Percentiles rank a stretch among this genome's conserved stretches.
Evolutionary conservation across 306 rosid species (phyloP).

Genomic region (Luffa aegyptiaca): DNA sequence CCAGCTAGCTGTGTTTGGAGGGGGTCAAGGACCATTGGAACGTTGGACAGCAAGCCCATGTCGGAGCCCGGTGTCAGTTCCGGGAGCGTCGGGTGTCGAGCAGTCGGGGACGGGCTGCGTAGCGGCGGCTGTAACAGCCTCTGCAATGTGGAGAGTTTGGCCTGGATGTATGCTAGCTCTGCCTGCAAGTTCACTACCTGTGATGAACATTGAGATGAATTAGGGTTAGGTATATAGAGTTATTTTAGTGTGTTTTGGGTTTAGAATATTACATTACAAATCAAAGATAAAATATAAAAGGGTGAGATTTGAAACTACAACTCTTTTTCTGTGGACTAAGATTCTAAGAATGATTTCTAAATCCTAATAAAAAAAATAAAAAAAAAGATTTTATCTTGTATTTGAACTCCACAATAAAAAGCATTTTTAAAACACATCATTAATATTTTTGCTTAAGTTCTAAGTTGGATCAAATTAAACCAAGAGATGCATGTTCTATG

Average conservation of each 20-base stretch:
- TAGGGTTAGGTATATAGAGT: background rate
- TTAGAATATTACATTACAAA: background rate
- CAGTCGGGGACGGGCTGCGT: background rate
- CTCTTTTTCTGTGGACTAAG: too few relatives aligned
- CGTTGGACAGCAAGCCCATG: slow-evolving; percentile 16
- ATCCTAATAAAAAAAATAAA: too few relatives aligned
- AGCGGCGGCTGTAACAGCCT: background rate
- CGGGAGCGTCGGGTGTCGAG: background rate
- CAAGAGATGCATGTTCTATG: too few relatives aligned
- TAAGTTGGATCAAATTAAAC: background rate
- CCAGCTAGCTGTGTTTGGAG: slow-evolving; percentile 19
- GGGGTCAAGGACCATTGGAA: slow-evolving; percentile 32
- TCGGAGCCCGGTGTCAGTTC: slow-evolving; percentile 1
- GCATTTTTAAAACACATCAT: background rate
- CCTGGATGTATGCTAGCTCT: slow-evolving; percentile 65
- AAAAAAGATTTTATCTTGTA: background rate
- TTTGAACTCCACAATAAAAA: background rate
- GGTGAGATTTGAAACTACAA: too few relatives aligned
- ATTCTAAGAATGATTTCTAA: too few relatives aligned
- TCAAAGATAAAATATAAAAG: background rate
- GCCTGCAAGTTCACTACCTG: slow-evolving; percentile 80
- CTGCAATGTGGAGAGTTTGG: slow-evolving; percentile 55
- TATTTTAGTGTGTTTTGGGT: background rate
- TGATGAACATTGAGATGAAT: background rate
- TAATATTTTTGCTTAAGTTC: background rate